Conservation (phyloP, 2,329 filamentous ascomycete species). For the Xylariaceae sp. region DNA sequence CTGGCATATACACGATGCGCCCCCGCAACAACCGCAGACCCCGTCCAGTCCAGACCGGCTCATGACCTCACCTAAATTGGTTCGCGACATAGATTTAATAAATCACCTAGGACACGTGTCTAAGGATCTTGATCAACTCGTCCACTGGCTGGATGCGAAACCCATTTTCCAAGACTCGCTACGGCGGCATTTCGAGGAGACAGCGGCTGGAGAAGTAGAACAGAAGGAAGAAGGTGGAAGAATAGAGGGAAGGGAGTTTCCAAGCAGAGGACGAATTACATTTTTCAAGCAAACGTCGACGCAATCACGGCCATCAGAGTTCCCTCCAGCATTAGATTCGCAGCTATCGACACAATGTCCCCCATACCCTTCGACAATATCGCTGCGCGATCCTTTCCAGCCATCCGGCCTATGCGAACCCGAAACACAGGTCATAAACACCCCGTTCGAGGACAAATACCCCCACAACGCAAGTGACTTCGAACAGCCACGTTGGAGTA, state of each 20-base stretch:
- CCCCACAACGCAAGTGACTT: constrained; percentile 1
- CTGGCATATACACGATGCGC: constrained; percentile 7
- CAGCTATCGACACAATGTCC: constrained; percentile 9
- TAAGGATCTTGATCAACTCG: constrained; percentile 13
- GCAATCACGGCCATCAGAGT: constrained; percentile 13
- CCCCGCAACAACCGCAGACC: neutral
- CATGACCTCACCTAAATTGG: constrained; percentile 7
- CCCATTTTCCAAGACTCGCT: constrained; percentile 17
- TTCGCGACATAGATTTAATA: constrained; percentile 2
- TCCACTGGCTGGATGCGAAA: constrained; percentile 13
- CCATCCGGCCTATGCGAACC: constrained; percentile 6
- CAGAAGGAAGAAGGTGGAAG: neutral
- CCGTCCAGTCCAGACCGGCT: constrained; percentile 2
- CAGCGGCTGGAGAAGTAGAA: neutral
- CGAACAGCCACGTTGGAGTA: constrained; percentile 12
- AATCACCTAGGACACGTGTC: neutral
- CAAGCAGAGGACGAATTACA: neutral
- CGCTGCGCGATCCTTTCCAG: constrained; percentile 6
- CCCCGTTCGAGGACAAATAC: neutral
- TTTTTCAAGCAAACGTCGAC: neutral
- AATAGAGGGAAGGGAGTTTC: neutral
- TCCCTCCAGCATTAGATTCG: constrained; percentile 12
- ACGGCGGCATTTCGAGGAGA: constrained; percentile 9
- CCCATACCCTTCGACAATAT: constrained; percentile 8
- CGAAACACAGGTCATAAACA: neutral